Evolutionary conservation across 805 yeast genomes (phyloP).

Genomic region (Pichia eremophila): DNA sequence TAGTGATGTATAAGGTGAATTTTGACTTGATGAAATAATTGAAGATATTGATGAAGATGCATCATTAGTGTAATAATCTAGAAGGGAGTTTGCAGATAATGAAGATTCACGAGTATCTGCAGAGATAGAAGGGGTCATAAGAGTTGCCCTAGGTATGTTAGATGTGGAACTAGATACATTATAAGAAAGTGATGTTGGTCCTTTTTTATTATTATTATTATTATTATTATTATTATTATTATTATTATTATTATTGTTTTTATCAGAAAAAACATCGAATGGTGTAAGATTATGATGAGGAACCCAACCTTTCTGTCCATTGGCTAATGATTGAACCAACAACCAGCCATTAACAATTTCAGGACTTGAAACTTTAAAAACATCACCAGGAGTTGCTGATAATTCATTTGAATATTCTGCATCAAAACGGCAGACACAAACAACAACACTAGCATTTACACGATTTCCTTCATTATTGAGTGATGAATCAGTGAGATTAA

Average conservation of each 20-base stretch:
- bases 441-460: slow-evolving; percentile 1
- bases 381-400: slow-evolving; percentile 39
- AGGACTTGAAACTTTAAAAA: slow-evolving; percentile 38
- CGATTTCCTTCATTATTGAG: no score
- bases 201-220: no score
- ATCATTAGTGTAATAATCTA: background rate
- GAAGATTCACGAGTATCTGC: background rate
- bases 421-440: slow-evolving; percentile 3
- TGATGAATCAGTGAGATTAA: no score
- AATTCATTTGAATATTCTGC: slow-evolving; percentile 30
- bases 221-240: no score
- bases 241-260: background rate
- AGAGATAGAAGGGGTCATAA: no score
- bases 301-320: slow-evolving; percentile 38
- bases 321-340: slow-evolving; percentile 44
- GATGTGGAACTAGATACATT: no score
- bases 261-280: slow-evolving; percentile 6
- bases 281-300: slow-evolving; percentile 34
- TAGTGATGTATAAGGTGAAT: background rate
- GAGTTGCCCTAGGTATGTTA: no score
- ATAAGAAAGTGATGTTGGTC: no score
- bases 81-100: background rate
- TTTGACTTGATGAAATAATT: background rate
- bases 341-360: slow-evolving; percentile 44
- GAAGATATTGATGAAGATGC: slow-evolving; percentile 2